Evolutionary conservation across 805 yeast genomes (phyloP).

Genomic region (Lipomyces chichibuensis): DNA sequence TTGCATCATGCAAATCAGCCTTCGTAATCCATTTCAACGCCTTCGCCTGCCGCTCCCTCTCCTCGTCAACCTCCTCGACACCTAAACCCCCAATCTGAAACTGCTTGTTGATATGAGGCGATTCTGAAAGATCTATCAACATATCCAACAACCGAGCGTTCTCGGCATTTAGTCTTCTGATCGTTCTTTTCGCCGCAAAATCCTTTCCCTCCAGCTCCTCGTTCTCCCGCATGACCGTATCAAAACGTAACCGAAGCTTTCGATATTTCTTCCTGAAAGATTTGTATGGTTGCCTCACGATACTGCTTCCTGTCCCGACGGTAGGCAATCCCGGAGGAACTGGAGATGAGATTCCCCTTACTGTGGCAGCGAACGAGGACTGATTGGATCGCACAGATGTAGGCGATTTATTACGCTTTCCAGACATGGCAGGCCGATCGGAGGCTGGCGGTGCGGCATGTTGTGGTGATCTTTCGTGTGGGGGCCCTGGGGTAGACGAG

Average conservation of each 20-base stretch:
- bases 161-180: conserved; percentile 29
- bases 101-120: conserved; percentile 20
- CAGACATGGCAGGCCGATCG: not conserved
- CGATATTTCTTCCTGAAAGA: conserved; percentile 35
- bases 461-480: not conserved
- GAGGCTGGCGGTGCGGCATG: not conserved
- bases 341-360: not conserved
- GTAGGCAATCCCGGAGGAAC: not conserved
- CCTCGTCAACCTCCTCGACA: conserved; percentile 10
- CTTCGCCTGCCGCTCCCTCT: conserved; percentile 18
- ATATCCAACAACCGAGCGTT: conserved; percentile 31
- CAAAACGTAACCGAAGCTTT: conserved; percentile 29
- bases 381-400: not conserved
- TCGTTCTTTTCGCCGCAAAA: conserved; percentile 20
- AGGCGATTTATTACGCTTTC: not conserved
- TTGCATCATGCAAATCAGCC: not conserved
- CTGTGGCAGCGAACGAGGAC: not conserved
- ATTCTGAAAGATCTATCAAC: conserved; percentile 27
- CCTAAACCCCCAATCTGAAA: conserved; percentile 15
- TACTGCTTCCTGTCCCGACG: conserved; percentile 1
- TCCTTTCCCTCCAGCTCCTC: conserved; percentile 26
- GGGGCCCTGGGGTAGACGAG: not conserved
- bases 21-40: not conserved
- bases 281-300: conserved; percentile 29
- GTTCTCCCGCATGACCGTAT: conserved; percentile 24